Percentiles rank a stretch among this genome's conserved stretches.
These are phyloP conservation scores for Ustilago tritici DNA, from an alignment of 1,284 basidiomycete genomes.

Conservation along the genomic window DNA sequence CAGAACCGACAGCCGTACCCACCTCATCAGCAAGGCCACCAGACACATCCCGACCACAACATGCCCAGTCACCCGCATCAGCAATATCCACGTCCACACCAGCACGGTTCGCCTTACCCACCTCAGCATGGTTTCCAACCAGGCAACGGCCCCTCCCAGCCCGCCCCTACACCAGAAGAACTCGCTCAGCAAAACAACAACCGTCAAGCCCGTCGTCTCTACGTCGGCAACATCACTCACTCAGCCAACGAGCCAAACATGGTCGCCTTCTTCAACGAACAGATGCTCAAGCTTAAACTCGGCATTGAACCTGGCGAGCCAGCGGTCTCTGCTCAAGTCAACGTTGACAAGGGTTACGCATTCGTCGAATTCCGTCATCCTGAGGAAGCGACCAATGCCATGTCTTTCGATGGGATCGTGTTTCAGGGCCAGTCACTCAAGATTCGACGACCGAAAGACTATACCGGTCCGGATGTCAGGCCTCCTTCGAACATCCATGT, in stretches of 20 bases:
- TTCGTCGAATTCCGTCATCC: slow-evolving; percentile 93
- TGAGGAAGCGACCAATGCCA: slow-evolving; percentile 93
- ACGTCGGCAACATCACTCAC: slow-evolving; percentile 93
- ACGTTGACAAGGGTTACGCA: slow-evolving; percentile 97
- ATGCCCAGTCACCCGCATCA: slow-evolving; percentile 15
- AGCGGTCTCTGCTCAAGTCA: slow-evolving; percentile 91
- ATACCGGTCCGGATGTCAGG: slow-evolving; percentile 77
- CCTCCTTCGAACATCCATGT: slow-evolving; percentile 79
- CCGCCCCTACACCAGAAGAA: slow-evolving; percentile 19
- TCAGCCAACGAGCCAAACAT: slow-evolving; percentile 91
- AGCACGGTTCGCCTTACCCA: slow-evolving; percentile 14
- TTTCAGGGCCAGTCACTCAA: slow-evolving; percentile 91
- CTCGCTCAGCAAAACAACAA: slow-evolving; percentile 37
- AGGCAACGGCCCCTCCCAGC: slow-evolving; percentile 19
- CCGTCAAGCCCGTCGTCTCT: slow-evolving; percentile 91
- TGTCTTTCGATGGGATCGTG: slow-evolving; percentile 96
- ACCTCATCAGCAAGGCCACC: slow-evolving; percentile 16
- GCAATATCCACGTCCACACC: slow-evolving; percentile 15
- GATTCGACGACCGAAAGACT: slow-evolving; percentile 96
- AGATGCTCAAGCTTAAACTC: slow-evolving; percentile 86
- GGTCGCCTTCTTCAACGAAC: slow-evolving; percentile 90
- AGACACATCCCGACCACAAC: slow-evolving; percentile 7
- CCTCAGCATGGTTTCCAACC: slow-evolving; percentile 12
- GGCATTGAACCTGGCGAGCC: slow-evolving; percentile 76
- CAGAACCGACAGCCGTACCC: slow-evolving; percentile 27